These are phyloP conservation scores for Purpureocillium lavendulum DNA, from an alignment of 2,329 filamentous ascomycete species.

Conservation along the genomic window DNA sequence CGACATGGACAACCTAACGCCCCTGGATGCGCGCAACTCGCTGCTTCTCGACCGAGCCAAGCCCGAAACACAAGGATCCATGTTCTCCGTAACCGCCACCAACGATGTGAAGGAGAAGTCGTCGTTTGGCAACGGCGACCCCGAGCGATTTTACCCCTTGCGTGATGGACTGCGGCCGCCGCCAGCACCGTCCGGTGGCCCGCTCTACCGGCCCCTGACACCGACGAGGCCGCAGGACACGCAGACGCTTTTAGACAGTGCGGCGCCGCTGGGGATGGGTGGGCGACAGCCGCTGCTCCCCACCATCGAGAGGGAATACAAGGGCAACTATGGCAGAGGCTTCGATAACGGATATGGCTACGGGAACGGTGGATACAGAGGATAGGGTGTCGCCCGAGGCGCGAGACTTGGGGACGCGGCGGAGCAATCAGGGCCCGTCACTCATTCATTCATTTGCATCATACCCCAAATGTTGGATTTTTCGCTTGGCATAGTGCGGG, in stretches of 20 bases:
- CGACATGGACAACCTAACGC: conserved; percentile 75
- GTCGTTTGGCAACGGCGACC: conserved; percentile 17
- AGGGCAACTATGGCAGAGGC: conserved; percentile 8
- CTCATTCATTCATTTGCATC: not conserved
- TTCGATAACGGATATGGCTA: conserved; percentile 8
- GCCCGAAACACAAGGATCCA: conserved; percentile 26
- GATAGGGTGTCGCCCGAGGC: too few relatives aligned
- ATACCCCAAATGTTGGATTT: not conserved
- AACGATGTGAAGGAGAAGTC: conserved; percentile 28
- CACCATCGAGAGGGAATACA: conserved; percentile 3
- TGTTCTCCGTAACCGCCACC: conserved; percentile 35
- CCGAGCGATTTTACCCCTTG: conserved; percentile 22
- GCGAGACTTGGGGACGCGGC: too few relatives aligned
- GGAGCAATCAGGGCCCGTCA: not conserved
- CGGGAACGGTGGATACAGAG: conserved; percentile 8
- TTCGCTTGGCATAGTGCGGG: too few relatives aligned
- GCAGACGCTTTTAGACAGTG: conserved; percentile 28
- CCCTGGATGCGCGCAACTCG: conserved; percentile 79
- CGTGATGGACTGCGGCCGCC: conserved; percentile 13
- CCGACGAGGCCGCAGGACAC: conserved; percentile 23
- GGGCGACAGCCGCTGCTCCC: conserved; percentile 9
- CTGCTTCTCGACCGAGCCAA: conserved; percentile 59
- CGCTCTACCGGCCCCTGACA: conserved; percentile 28
- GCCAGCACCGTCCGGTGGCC: conserved; percentile 16
- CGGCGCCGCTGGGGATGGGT: conserved; percentile 28